Evolutionary conservation across 345 rosid genomes (phyloP).

Genomic region (Salix viminalis): DNA sequence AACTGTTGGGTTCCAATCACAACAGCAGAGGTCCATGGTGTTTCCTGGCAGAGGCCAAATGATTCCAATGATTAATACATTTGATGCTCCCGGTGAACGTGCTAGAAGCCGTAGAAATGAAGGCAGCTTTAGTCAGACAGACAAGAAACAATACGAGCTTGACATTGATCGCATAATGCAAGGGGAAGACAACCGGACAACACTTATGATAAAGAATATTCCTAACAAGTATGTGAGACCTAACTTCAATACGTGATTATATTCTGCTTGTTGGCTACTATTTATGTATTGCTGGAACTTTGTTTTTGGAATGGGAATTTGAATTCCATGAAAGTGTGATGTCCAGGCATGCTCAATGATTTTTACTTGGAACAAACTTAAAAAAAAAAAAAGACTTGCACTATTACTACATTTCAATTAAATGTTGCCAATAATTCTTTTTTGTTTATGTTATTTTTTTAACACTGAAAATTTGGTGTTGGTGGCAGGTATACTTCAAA

Average conservation of each 20-base stretch:
- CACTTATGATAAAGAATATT: conserved; percentile 95
- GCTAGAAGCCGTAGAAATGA: conserved; percentile 78
- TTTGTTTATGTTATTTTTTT: background rate
- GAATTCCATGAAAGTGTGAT: background rate
- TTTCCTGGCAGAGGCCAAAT: conserved; percentile 66
- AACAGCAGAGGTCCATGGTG: conserved; percentile 65
- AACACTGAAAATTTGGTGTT: background rate
- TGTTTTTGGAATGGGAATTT: background rate
- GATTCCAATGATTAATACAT: conserved; percentile 54
- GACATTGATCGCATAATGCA: conserved; percentile 68
- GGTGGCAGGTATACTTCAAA: conserved; percentile 64
- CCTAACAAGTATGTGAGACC: conserved; percentile 73
- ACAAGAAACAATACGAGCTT: conserved; percentile 85
- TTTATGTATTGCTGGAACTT: background rate
- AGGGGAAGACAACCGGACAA: conserved; percentile 82
- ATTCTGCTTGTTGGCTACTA: background rate
- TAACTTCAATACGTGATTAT: background rate
- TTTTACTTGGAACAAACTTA: background rate
- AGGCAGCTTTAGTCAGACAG: conserved; percentile 51
- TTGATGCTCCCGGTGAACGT: conserved; percentile 71
- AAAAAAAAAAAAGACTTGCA: background rate
- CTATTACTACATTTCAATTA: background rate
- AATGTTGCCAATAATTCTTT: background rate
- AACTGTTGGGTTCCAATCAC: conserved; percentile 57
- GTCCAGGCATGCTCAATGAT: background rate